Evolutionary conservation across 306 rosid species (phyloP).

Genomic region (Echinosophora koreensis): DNA sequence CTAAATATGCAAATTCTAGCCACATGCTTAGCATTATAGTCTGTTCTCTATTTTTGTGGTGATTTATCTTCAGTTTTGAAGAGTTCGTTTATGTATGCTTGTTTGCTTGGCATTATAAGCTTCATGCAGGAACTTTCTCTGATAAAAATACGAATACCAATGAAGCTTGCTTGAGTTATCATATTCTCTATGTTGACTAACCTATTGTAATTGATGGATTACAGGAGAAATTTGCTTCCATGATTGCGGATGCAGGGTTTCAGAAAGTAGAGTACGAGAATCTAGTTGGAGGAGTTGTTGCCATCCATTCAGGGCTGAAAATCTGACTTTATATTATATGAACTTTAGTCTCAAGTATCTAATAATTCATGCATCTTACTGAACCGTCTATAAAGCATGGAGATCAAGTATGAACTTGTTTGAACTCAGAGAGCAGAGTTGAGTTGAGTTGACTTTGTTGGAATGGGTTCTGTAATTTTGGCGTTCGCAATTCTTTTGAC

Average conservation of each 20-base stretch:
- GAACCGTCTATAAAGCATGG: not conserved
- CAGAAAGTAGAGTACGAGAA: slow-evolving; percentile 90
- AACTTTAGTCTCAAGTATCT: not conserved
- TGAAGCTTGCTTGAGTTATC: slow-evolving; percentile 19
- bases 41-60: slow-evolving; percentile 19
- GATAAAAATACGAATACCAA: slow-evolving; percentile 21
- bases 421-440: slow-evolving; percentile 22
- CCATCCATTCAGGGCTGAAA: slow-evolving; percentile 90
- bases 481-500: slow-evolving; percentile 37
- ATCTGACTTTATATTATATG: slow-evolving; percentile 45
- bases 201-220: slow-evolving; percentile 45
- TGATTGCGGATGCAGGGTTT: slow-evolving; percentile 90
- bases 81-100: slow-evolving; percentile 27
- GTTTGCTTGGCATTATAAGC: slow-evolving; percentile 13
- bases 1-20: slow-evolving; percentile 1
- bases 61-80: slow-evolving; percentile 17
- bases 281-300: slow-evolving; percentile 94
- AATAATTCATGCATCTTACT: slow-evolving; percentile 39
- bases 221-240: slow-evolving; percentile 85
- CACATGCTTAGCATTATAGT: slow-evolving; percentile 3
- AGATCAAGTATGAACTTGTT: slow-evolving; percentile 26
- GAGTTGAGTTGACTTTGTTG: slow-evolving; percentile 1
- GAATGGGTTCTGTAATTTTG: slow-evolving; percentile 39
- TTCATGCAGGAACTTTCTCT: slow-evolving; percentile 28
- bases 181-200: not conserved